Evolutionary conservation across 768 basidiomycete species (phyloP), one percentile per base, ranked within the genome.

Genomic region (Antrodiella citrinella): DNA sequence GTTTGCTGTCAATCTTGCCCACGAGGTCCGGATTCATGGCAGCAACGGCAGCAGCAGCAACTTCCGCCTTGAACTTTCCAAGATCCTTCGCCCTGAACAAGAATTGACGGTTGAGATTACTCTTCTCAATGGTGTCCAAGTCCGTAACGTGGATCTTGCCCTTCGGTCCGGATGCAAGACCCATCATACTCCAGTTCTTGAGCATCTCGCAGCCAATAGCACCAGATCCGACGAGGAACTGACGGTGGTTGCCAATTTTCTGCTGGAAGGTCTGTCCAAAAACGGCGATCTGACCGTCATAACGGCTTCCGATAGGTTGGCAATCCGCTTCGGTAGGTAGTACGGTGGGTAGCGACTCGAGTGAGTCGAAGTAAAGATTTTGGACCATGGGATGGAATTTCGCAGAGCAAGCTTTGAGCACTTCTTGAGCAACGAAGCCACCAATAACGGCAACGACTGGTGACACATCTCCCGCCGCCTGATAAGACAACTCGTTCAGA

Each of bases 151-250:
- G 83, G 50, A 99, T 89, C 47, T 76, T 69, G 9, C 90, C 96
- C 39, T 82, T 74, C 13, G 78, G 72, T 10, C 90, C 90, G 24
- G 84, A 78, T 4, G 80, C 94, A 43, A 99, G 72, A 53, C 96
- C 96, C 77, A 98, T 95, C 91, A 98, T 89, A 57, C 90, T 88
- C 96, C 96, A 99, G 68, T 98, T 99, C 76, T 99, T 99, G 60
- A 99, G 71, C 96, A 98, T 98, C 71, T 99, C 96, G 63, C 96
- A 99, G 18, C 96, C 96, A 64, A 99, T 98, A 26, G 96, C 96
- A 42, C 96, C 96, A n/a, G 95, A 84, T 7, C 96, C 96, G 50
- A 99, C 96, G 42, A 99, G 77, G 79, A 99, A 99, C 61, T 98
- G 90, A 22, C 88, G 80, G 63, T 91, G 82, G 62, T 87, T 86